These are phyloP conservation scores for Puya raimondii DNA, from an alignment of 176 grass and related monocot genomes.

Conservation along the genomic window DNA sequence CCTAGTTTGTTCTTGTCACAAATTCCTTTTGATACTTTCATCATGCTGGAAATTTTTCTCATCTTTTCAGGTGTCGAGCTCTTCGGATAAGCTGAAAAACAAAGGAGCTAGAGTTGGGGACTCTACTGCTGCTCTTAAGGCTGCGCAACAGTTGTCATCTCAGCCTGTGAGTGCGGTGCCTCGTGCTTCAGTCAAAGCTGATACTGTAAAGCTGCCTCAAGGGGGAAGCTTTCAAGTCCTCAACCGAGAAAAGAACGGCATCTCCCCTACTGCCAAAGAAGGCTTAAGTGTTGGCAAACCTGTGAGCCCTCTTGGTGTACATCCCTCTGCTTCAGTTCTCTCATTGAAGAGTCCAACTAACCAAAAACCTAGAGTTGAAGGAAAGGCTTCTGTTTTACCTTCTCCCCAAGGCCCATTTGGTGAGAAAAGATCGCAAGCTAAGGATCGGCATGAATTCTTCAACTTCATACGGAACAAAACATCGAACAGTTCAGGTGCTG, in stretches of 20 bases:
- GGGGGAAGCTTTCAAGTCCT: slow-evolving; percentile 54
- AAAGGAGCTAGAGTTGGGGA: slow-evolving; percentile 45
- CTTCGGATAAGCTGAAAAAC: slow-evolving; percentile 27
- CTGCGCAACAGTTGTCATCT: slow-evolving; percentile 23
- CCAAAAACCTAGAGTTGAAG: slow-evolving; percentile 31
- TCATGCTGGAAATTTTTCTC: background rate
- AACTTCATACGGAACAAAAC: slow-evolving; percentile 25
- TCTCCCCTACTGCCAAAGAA: slow-evolving; percentile 27
- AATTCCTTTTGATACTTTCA: slow-evolving; percentile 3
- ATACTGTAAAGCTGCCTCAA: slow-evolving; percentile 39
- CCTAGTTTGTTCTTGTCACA: background rate
- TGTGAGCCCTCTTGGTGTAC: slow-evolving; percentile 20
- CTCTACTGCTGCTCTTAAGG: slow-evolving; percentile 30
- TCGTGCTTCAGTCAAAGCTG: slow-evolving; percentile 39
- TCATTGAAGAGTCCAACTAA: slow-evolving; percentile 24
- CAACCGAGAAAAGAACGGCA: slow-evolving; percentile 40
- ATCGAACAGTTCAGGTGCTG: slow-evolving; percentile 11
- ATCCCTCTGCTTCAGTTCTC: slow-evolving; percentile 22
- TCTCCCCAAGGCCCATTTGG: slow-evolving; percentile 31
- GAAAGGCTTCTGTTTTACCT: slow-evolving; percentile 9
- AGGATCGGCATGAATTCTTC: slow-evolving; percentile 30
- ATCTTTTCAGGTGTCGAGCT: slow-evolving; percentile 33
- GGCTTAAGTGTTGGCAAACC: slow-evolving; percentile 15
- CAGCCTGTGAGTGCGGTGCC: slow-evolving; percentile 17
- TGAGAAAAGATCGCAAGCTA: slow-evolving; percentile 34